Percentiles rank a stretch among this genome's conserved stretches.
Conservation (phyloP, 2,329 filamentous ascomycete genomes). For the Fusarium xyrophilum region DNA sequence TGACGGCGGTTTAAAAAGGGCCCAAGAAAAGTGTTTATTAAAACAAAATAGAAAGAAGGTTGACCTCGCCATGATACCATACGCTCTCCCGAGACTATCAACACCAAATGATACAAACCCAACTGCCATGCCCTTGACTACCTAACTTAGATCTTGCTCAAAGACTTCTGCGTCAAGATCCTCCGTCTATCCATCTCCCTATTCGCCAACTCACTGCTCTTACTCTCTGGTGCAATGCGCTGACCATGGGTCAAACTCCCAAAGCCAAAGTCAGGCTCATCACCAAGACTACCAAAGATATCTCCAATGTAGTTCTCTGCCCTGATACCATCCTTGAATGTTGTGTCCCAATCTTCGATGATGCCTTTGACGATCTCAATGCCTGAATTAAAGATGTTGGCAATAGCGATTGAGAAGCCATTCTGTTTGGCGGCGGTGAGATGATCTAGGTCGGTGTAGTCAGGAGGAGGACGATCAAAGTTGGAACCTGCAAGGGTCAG, state of each 20-base stretch:
- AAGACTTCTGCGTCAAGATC: constrained; percentile 33
- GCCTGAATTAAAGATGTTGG: constrained; percentile 72
- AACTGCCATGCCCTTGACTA: background rate
- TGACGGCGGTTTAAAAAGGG: too few relatives aligned
- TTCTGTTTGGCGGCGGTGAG: constrained; percentile 67
- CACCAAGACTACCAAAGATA: constrained; percentile 73
- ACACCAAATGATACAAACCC: background rate
- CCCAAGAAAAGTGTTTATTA: background rate
- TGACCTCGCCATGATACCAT: background rate
- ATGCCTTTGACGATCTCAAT: constrained; percentile 71
- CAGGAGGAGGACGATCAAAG: constrained; percentile 73
- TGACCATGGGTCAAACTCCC: constrained; percentile 54
- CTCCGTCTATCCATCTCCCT: constrained; percentile 43
- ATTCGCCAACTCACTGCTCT: constrained; percentile 30
- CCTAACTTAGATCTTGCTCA: constrained; percentile 29
- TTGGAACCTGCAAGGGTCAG: constrained; percentile 58
- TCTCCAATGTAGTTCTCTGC: constrained; percentile 73
- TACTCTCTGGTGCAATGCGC: constrained; percentile 39
- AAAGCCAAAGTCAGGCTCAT: constrained; percentile 69
- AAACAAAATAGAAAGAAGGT: constrained; percentile 2
- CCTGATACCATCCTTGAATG: constrained; percentile 63
- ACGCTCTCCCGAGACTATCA: background rate
- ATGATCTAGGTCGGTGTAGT: constrained; percentile 63
- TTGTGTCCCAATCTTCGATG: constrained; percentile 64
- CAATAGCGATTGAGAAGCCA: constrained; percentile 66